Conservation (phyloP, 257 asterid species). For the Solanum bukasovii region DNA sequence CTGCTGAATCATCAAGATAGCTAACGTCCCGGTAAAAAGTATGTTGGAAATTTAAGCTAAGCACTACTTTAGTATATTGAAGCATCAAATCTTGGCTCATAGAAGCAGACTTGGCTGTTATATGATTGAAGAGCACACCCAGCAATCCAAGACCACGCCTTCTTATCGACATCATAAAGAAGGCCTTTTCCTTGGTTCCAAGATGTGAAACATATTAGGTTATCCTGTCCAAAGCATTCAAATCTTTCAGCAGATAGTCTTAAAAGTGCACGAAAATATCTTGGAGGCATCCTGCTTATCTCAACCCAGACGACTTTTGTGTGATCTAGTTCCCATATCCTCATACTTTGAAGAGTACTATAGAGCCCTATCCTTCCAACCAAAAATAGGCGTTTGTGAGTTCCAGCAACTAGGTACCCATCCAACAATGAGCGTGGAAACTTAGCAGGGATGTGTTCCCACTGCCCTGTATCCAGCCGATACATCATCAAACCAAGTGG, state of each 20-base stretch:
- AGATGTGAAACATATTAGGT: conserved; percentile 88
- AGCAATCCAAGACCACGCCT: conserved; percentile 95
- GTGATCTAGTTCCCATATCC: conserved; percentile 98
- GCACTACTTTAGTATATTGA: conserved; percentile 27
- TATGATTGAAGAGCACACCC: conserved; percentile 88
- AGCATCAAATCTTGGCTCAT: conserved; percentile 96
- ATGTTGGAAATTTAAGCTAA: not conserved
- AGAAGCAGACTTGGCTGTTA: conserved; percentile 95
- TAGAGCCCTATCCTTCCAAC: conserved; percentile 94
- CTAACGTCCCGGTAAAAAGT: not conserved
- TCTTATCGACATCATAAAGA: conserved; percentile 85
- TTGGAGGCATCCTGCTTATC: conserved; percentile 88
- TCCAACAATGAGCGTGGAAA: conserved; percentile 91
- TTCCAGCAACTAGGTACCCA: conserved; percentile 93
- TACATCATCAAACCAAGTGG: conserved; percentile 97
- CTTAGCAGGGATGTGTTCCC: conserved; percentile 98
- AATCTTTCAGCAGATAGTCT: conserved; percentile 94
- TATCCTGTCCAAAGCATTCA: conserved; percentile 97
- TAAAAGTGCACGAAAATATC: conserved; percentile 81
- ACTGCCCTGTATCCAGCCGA: conserved; percentile 65
- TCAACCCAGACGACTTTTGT: conserved; percentile 71
- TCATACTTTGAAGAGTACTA: conserved; percentile 89
- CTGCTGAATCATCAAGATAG: not conserved
- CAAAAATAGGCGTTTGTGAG: conserved; percentile 69
- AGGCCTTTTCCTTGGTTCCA: conserved; percentile 98